Evolutionary conservation across 2,329 filamentous ascomycete genomes (phyloP).

Genomic region (Trichoderma harzianum): DNA sequence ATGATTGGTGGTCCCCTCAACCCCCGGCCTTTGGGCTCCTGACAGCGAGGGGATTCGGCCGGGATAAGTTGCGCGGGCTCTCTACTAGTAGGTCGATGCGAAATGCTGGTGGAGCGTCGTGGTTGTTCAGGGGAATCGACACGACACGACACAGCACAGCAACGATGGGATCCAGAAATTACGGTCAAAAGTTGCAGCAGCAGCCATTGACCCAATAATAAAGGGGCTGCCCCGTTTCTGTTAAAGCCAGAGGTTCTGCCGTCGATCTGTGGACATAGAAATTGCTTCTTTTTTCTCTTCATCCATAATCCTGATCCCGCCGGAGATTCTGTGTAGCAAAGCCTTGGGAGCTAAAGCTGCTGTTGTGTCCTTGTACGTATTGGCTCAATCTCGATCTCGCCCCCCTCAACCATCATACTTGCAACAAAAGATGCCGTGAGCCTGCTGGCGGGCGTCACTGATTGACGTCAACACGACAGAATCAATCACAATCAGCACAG

Average conservation of each 20-base stretch:
- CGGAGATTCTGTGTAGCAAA: background rate
- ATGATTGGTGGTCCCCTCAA: background rate
- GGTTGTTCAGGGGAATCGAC: background rate
- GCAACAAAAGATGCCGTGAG: background rate
- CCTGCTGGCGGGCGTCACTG: background rate
- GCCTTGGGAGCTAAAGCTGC: background rate
- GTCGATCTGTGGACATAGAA: background rate
- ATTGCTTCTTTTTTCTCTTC: background rate
- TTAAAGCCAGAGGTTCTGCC: slow-evolving; percentile 1
- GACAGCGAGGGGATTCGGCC: background rate
- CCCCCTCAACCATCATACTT: background rate
- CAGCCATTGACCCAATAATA: slow-evolving; percentile 1
- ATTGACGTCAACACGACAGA: slow-evolving; percentile 17
- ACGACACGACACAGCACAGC: background rate
- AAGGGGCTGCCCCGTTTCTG: slow-evolving; percentile 9
- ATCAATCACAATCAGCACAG: background rate
- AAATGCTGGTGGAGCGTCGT: slow-evolving; percentile 13
- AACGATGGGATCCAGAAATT: slow-evolving; percentile 18
- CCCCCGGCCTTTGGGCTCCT: slow-evolving; percentile 2
- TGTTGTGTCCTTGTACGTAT: background rate
- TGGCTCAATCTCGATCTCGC: background rate
- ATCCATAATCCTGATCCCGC: background rate
- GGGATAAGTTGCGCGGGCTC: slow-evolving; percentile 1
- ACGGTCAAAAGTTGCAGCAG: slow-evolving; percentile 16
- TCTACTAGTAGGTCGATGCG: slow-evolving; percentile 12